Evolutionary conservation across 768 basidiomycete genomes (phyloP), one percentile per base, ranked within the genome.

Genomic region (Lentinula detonsa): DNA sequence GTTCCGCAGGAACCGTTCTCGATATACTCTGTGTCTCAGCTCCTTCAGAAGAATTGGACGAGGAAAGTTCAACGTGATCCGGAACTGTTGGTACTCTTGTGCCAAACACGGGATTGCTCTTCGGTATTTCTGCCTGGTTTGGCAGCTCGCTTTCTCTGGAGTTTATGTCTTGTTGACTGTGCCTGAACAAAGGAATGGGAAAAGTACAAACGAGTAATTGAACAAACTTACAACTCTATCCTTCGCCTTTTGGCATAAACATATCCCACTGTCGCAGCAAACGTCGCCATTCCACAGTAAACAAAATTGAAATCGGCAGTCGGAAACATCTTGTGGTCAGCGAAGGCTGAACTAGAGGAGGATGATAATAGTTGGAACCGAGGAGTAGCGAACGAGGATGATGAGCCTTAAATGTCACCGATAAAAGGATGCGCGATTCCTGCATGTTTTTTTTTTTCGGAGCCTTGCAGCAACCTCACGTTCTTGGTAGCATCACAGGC

Each of bases 261-360:
- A 21, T 75, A 74, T 31, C 74, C 68, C 28, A 76, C 65, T 1
- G 71, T 72, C 4, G 73, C 74, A 53, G 74, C 75, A 62, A 76
- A 67, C 42, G 74, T 76, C 18, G 75, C 74, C 40, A 74, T 72
- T 53, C 75, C 74, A 31, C 73, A 74, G 59, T 73, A 67, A 1
- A 74, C 70, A 33, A 72, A 66, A 60, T 66, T 72, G 50, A 73
- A 63, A 23, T 74, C 73, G 2, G 74, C 67, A 3, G 75, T 65
- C 51, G 73, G 73, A 13, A 75, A 40, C 68, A 73, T 74, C 23
- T 28, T 21, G 37, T 16, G 37, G 3, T 13, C 35, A 54, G 35
- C 34, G 31, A 51, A 34, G 23, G 16, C n/a, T 11, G 16, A 37
- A 16, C 23, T 10, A 28, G 4, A 11, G 11, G 33, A 39, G 35